Evolutionary conservation across 148 eudicot species (phyloP).

Genomic region (Arbutus unedo): DNA sequence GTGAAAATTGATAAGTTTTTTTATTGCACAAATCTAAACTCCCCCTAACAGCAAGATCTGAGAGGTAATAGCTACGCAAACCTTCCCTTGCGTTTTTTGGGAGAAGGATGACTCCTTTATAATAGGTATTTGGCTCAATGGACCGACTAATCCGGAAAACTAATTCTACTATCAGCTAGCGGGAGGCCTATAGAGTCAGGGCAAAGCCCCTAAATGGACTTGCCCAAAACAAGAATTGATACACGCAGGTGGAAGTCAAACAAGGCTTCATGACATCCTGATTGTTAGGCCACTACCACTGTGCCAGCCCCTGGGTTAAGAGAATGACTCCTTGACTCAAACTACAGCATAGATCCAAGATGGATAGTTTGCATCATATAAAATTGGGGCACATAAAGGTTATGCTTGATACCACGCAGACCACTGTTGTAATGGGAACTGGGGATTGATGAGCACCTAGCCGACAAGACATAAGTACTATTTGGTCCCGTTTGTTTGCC

Average conservation of each 20-base stretch:
- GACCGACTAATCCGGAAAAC: too few species aligned
- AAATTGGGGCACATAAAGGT: neutral
- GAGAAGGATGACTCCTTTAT: neutral
- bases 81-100: neutral
- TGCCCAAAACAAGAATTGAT: too few species aligned
- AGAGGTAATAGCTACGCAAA: neutral
- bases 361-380: neutral
- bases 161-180: too few species aligned
- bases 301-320: too few species aligned
- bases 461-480: neutral
- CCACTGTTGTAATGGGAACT: neutral
- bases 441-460: neutral
- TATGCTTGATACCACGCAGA: neutral
- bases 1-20: neutral
- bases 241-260: too few species aligned
- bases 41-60: neutral
- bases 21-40: neutral
- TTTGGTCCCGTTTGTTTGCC: neutral
- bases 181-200: too few species aligned
- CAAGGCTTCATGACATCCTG: too few species aligned
- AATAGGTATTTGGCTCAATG: too few species aligned
- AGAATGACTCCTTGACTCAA: neutral
- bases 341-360: neutral
- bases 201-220: too few species aligned
- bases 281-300: too few species aligned